A percentile compares a stretch with the other conserved stretches of the same genome.
Conservation (phyloP, 768 basidiomycete genomes). For the Mycena belliarum region DNA sequence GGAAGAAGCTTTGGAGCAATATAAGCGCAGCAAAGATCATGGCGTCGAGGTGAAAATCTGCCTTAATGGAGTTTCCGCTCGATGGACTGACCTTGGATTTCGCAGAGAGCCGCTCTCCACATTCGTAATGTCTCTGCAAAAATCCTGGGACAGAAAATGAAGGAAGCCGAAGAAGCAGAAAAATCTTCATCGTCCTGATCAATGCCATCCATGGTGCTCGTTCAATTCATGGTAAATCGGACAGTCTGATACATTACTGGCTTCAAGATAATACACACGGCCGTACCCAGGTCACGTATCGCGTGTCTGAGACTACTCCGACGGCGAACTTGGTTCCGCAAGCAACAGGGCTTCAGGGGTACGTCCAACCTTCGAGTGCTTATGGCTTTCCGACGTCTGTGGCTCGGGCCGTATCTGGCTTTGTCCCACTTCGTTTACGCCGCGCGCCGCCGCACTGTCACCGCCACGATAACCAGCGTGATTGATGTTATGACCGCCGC, state of each 20-base stretch:
- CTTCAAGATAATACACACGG: conserved; percentile 7
- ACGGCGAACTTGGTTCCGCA: neutral
- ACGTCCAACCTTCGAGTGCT: neutral
- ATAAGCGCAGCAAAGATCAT: conserved; percentile 73
- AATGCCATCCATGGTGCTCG: neutral
- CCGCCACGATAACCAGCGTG: conserved; percentile 9
- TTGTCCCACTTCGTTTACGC: conserved; percentile 9
- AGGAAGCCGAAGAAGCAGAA: conserved; percentile 30
- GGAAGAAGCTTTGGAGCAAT: conserved; percentile 79
- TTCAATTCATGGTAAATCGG: neutral
- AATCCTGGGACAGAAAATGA: conserved; percentile 65
- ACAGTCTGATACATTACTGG: conserved; percentile 5
- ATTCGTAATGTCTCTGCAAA: conserved; percentile 50
- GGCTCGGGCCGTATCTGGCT: neutral
- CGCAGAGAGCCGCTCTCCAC: conserved; percentile 62
- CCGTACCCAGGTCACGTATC: neutral
- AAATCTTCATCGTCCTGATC: conserved; percentile 24
- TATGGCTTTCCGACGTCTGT: neutral
- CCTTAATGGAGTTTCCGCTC: neutral
- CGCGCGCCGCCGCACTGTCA: conserved; percentile 13
- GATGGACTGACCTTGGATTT: neutral
- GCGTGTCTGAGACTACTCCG: no score
- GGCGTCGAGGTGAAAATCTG: conserved; percentile 57
- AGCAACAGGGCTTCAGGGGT: neutral
- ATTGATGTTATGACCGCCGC: conserved; percentile 23